Evolutionary conservation across 441 rosid genomes (phyloP).

Genomic region (Erodium chrysanthum): DNA sequence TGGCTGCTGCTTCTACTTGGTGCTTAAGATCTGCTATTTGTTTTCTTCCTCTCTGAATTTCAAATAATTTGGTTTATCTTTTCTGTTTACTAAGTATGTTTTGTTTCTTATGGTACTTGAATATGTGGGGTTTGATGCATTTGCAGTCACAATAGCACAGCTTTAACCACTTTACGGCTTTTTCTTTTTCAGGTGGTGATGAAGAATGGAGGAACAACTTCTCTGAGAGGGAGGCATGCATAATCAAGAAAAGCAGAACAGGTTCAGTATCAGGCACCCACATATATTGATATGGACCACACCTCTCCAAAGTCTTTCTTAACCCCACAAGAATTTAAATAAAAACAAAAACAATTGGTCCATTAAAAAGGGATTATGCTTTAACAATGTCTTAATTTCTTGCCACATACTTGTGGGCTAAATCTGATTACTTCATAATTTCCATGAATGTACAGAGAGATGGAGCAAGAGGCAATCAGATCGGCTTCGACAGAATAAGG

Average conservation of each 20-base stretch:
- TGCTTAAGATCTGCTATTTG: constrained; percentile 36
- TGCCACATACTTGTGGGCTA: neutral
- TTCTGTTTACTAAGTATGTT: constrained; percentile 7
- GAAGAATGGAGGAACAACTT: constrained; percentile 66
- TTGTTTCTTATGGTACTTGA: constrained; percentile 21
- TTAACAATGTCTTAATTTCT: constrained; percentile 12
- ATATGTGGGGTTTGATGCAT: constrained; percentile 29
- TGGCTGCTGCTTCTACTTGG: constrained; percentile 9
- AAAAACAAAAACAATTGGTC: constrained; percentile 10
- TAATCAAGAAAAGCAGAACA: constrained; percentile 66
- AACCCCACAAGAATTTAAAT: constrained; percentile 6
- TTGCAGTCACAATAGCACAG: constrained; percentile 34
- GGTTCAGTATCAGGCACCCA: constrained; percentile 63
- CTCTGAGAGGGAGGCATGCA: constrained; percentile 77
- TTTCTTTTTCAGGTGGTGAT: constrained; percentile 46
- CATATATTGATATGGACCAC: constrained; percentile 8
- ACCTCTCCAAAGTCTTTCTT: too few relatives aligned
- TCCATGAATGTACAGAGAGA: constrained; percentile 35
- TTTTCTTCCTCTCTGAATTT: constrained; percentile 15
- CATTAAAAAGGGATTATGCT: constrained; percentile 5
- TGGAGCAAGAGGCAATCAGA: constrained; percentile 39
- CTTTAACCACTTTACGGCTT: constrained; percentile 40
- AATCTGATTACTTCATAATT: neutral
- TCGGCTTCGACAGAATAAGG: constrained; percentile 42
- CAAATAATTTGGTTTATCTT: neutral